A percentile compares a stretch with the other conserved stretches of the same genome.
phyloP scores from a whole-genome alignment of 2,329 filamentous ascomycete species.

The Lasiodiplodia sp. region DNA sequence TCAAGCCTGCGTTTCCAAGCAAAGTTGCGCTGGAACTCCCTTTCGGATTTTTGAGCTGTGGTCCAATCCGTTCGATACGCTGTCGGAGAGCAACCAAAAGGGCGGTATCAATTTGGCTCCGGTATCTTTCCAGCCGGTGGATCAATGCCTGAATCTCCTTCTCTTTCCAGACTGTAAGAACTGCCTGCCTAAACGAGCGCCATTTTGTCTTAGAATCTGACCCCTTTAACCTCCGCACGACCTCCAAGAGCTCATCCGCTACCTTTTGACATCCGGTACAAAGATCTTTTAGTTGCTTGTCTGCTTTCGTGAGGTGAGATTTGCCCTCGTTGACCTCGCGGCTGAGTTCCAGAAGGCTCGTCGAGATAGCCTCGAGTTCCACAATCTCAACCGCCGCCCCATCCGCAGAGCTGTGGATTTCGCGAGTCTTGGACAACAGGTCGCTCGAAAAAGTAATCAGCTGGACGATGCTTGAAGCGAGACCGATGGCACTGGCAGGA shows the following conservation, averaged over 20 bases:
- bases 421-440: conserved; percentile 1
- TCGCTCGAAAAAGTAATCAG: conserved; percentile 8
- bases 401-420: conserved; percentile 3
- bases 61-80: not conserved
- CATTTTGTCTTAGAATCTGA: not conserved
- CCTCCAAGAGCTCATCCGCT: not conserved
- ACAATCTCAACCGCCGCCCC: not conserved
- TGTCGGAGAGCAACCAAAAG: conserved; percentile 32
- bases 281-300: not conserved
- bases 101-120: conserved; percentile 31
- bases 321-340: not conserved
- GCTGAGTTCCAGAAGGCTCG: not conserved
- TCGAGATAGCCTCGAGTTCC: conserved; percentile 4
- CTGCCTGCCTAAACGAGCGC: conserved; percentile 8
- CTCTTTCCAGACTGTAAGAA: conserved; percentile 11
- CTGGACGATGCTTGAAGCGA: conserved; percentile 11
- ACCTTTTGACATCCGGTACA: not conserved
- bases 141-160: not conserved
- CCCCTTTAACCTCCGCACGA: not conserved
- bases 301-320: not conserved
- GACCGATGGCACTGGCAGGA: conserved; percentile 8
- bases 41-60: not conserved
- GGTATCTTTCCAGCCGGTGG: not conserved
- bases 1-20: no score
- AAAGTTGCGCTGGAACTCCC: no score